Base-by-base conservation (phyloP, 2,329 filamentous ascomycete species). In the Stachybotrys chartarum region DNA sequence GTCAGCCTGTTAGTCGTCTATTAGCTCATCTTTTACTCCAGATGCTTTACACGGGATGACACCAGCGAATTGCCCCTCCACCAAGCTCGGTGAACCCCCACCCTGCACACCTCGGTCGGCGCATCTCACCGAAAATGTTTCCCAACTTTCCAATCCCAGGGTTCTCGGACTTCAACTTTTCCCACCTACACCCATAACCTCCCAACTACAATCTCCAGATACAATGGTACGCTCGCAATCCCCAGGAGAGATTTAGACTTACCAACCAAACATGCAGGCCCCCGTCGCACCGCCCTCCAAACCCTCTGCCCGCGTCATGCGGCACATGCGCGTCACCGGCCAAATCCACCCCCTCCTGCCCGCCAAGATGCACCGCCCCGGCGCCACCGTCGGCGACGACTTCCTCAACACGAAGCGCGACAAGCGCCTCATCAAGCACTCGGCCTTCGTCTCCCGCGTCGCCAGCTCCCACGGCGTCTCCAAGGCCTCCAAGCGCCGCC, bases 381-480 rank as follows among this genome's bases (percentile, higher is more conserved):
- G 78, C 62, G 78, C 80, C 61, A 67, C 73, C 51, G 76, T 80
- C 14, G 70, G 76, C 50, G 80, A 84, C 67, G 59, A 69, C 57
- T 92, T 93, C 71, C 75, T 84, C 58, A 81, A 84, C 54, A 85
- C 80, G 59, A 97, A 97, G 73, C 86, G 83, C 67, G 90, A 95
- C 75, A 96, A 93, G 76, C 88, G 87, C 30, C 75, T 80, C 39
- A 90, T 95, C 64, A 92, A 91, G 68, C 90, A 90, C 77, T 87
- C 88, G 0, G 75, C 85, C 14, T 91, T 97, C 60, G 77, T 96
- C 31, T 86, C 84, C 18, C 88, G 86, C 59, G 88, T 96, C 64
- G 76, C 85, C 61, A 90, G 91, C 61, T 73, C 78, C 6, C 59
- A 60, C 58, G 24, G 57, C 64, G 14, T 60, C 55, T 57, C 57